Conservation (phyloP, 768 basidiomycete genomes). For the Russula emetica region DNA sequence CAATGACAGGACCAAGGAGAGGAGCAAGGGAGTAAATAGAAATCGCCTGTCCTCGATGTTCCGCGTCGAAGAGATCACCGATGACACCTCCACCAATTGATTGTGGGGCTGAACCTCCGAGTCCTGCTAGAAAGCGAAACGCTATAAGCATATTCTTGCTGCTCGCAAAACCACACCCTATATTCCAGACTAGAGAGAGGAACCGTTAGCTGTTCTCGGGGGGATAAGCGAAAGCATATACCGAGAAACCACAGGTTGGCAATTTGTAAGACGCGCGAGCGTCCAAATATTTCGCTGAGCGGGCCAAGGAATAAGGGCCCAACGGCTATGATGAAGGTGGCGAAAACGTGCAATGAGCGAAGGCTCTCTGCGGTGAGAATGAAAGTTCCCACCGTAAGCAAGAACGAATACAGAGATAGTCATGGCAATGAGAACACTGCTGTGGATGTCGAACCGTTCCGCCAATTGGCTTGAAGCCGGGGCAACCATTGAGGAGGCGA, state of each 20-base stretch:
- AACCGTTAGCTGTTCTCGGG: not conserved
- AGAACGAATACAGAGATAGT: conserved; percentile 47
- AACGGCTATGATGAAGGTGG: conserved; percentile 38
- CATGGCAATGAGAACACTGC: conserved; percentile 46
- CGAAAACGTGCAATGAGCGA: not conserved
- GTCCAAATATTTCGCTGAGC: conserved; percentile 66
- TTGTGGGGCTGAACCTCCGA: conserved; percentile 71
- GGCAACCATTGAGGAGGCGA: conserved; percentile 73
- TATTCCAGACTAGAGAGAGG: conserved; percentile 47
- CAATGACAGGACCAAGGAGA: conserved; percentile 52
- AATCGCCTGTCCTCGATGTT: conserved; percentile 63
- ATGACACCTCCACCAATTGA: conserved; percentile 53
- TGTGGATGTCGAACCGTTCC: conserved; percentile 52
- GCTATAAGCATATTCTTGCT: conserved; percentile 55
- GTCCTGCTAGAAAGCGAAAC: conserved; percentile 64
- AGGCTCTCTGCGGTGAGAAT: not conserved
- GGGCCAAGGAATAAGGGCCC: conserved; percentile 55
- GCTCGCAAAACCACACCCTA: conserved; percentile 55
- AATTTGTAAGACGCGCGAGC: conserved; percentile 54
- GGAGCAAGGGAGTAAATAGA: conserved; percentile 52
- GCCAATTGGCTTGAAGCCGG: conserved; percentile 55
- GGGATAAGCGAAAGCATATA: conserved; percentile 30
- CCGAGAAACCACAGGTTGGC: conserved; percentile 67
- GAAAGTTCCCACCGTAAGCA: conserved; percentile 48
- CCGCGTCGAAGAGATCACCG: conserved; percentile 53